Evolutionary conservation across 208 protist genomes (phyloP).

Genomic region (Trypanosomatidae sp.): DNA sequence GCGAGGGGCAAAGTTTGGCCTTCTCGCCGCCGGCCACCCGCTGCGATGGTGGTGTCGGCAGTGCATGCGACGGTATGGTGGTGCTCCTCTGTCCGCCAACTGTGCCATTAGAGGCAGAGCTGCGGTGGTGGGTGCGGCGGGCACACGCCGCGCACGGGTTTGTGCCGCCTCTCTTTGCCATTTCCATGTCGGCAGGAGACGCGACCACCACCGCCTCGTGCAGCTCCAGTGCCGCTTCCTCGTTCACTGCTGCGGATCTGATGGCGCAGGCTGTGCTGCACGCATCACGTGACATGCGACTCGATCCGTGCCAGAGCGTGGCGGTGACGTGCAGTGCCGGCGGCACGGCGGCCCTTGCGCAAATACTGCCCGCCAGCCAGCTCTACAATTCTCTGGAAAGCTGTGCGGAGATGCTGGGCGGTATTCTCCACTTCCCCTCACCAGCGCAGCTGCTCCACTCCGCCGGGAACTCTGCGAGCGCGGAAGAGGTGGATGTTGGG

Average conservation of each 20-base stretch:
- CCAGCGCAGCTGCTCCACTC: too few relatives aligned
- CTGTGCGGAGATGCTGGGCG: constrained; percentile 3
- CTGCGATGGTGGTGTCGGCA: too few relatives aligned
- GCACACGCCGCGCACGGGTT: constrained; percentile 59
- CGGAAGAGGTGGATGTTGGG: too few relatives aligned
- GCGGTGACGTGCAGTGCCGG: constrained; percentile 8
- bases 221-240: background rate
- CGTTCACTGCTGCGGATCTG: too few relatives aligned
- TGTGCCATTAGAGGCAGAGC: constrained; percentile 23
- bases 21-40: too few relatives aligned
- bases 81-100: constrained; percentile 30
- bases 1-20: too few relatives aligned
- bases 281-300: background rate
- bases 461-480: too few relatives aligned
- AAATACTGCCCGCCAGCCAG: background rate
- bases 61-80: constrained; percentile 22
- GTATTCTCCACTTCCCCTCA: too few relatives aligned
- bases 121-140: constrained; percentile 59
- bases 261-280: background rate
- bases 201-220: background rate
- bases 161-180: constrained; percentile 58
- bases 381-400: background rate
- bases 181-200: constrained; percentile 23
- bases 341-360: background rate
- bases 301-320: background rate